Percentiles rank a stretch among this genome's conserved stretches.
Evolutionary conservation across 768 basidiomycete species (phyloP).

Genomic region (Thelephora ganbajun): DNA sequence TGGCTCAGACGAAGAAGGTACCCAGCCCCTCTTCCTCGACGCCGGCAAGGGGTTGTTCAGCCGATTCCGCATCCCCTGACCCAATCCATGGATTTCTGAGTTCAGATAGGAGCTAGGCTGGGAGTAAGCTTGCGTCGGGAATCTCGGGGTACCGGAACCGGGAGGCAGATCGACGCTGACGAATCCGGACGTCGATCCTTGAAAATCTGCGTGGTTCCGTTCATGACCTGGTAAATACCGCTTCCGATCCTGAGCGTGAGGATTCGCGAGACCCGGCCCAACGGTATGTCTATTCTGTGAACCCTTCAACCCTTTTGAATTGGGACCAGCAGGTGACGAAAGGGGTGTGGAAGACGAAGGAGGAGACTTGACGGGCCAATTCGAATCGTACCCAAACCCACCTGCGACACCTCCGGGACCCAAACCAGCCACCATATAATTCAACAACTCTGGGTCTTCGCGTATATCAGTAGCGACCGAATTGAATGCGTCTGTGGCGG

Average conservation of each 20-base stretch:
- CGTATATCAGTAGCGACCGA: conserved; percentile 10
- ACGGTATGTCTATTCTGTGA: too few species aligned
- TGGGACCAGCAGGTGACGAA: too few species aligned
- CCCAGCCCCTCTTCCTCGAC: conserved; percentile 60
- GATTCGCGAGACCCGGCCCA: too few species aligned
- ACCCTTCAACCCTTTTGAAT: too few species aligned
- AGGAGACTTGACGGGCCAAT: too few species aligned
- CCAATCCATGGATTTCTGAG: too few species aligned
- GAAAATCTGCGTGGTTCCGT: conserved; percentile 9
- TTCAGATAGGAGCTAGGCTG: conserved; percentile 23
- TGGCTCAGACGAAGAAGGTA: conserved; percentile 43
- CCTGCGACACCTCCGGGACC: too few species aligned
- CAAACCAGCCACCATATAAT: conserved; percentile 1
- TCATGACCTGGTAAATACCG: conserved; percentile 6
- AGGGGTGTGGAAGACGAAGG: too few species aligned
- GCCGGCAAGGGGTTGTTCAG: conserved; percentile 17
- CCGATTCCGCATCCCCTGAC: too few species aligned
- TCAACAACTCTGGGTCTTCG: conserved; percentile 13
- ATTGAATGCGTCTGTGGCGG: conserved; percentile 6
- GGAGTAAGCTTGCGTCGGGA: conserved; percentile 8
- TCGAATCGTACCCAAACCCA: too few species aligned
- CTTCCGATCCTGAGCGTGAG: too few species aligned
- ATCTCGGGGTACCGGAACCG: conserved; percentile 13
- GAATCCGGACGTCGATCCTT: conserved; percentile 11
- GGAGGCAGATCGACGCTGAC: conserved; percentile 9